Evolutionary conservation across 169 alveolate species (phyloP), one percentile per base, ranked within the genome.

Genomic region (Cryptosporidium ryanae): DNA sequence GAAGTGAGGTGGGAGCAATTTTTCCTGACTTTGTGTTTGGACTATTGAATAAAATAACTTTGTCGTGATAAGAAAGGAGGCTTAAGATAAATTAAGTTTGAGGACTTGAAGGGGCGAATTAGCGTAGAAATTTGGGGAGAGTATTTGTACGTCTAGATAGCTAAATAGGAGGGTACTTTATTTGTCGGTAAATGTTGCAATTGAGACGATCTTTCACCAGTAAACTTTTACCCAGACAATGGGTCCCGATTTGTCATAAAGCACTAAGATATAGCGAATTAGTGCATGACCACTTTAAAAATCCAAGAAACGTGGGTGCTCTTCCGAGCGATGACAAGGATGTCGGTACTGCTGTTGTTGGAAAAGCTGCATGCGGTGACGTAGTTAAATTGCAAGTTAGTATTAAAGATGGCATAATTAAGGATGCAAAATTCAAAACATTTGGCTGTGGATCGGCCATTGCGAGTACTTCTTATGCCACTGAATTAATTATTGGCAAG

Each of bases 371-470:
- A 1, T 98, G 99, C 84, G 99, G 99, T n/a, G 99, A 97, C 89
- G 99, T 97, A 31, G 97, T 97, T 95, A 97, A 96, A 84, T 91
- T 97, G 64, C 98, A 98, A 91, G 98, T 97, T 55, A 93, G 96
- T 92, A 97, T 96, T 65, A 97, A 96, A 82, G 98, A 97, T 67
- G 96, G 97, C 10, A 94, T 94, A 63, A 96, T 97, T 21, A 92
- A 94, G 82, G 97, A 97, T 82, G 99, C 99, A 7, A 95, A 97
- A 48, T 97, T 97, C 84, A 97, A 96, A 95, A 97, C 99, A 8
- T 98, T 98, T 87, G 99, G 99, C 13, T 98, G 99, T 87, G 99
- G 99, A 13, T 96, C 99, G 21, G 99, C 99, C 10, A 98, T 98
- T 25, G 99, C 99, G 27, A 95, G 98, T 87, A 93, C 98, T 82